Evolutionary conservation across 2,329 filamentous ascomycete species (phyloP).

Genomic region (Scytalidium sp.): DNA sequence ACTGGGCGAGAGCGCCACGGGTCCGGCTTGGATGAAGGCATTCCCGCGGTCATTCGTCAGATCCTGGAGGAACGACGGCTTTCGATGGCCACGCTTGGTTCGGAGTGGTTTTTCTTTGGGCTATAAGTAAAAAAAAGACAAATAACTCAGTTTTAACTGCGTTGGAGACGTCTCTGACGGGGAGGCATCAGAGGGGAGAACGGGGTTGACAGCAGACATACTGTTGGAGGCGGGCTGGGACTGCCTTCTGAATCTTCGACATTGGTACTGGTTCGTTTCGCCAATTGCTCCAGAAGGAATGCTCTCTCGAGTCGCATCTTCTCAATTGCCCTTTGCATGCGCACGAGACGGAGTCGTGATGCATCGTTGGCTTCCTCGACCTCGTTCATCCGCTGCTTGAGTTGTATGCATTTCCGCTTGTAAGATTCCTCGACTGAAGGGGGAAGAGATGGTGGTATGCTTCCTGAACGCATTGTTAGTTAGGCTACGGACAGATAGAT

Average conservation of each 20-base stretch:
- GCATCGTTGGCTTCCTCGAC: conserved; percentile 90
- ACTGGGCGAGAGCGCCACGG: conserved; percentile 44
- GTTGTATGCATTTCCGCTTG: conserved; percentile 91
- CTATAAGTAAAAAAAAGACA: conserved; percentile 40
- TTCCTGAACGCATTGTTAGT: conserved; percentile 26
- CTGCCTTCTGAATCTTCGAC: conserved; percentile 78
- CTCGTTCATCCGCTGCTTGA: conserved; percentile 87
- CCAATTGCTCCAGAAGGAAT: conserved; percentile 69
- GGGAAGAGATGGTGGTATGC: conserved; percentile 61
- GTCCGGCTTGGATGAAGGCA: conserved; percentile 44
- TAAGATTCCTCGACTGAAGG: conserved; percentile 96
- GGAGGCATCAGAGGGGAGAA: conserved; percentile 11
- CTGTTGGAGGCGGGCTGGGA: conserved; percentile 75
- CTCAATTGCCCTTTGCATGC: conserved; percentile 81
- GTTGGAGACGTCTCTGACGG: conserved; percentile 14
- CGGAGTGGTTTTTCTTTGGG: conserved; percentile 76
- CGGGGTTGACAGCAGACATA: conserved; percentile 39
- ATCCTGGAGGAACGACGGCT: conserved; percentile 42
- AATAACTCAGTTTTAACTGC: conserved; percentile 15
- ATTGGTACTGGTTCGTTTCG: conserved; percentile 70
- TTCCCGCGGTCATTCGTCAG: conserved; percentile 36
- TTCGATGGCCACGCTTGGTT: conserved; percentile 69
- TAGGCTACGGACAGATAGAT: neutral
- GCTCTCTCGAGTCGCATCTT: conserved; percentile 88
- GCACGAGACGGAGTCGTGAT: conserved; percentile 72